Percentiles rank a stretch among this genome's conserved stretches.
Evolutionary conservation across 805 yeast species (phyloP).

Genomic region (Candida tammaniensis): DNA sequence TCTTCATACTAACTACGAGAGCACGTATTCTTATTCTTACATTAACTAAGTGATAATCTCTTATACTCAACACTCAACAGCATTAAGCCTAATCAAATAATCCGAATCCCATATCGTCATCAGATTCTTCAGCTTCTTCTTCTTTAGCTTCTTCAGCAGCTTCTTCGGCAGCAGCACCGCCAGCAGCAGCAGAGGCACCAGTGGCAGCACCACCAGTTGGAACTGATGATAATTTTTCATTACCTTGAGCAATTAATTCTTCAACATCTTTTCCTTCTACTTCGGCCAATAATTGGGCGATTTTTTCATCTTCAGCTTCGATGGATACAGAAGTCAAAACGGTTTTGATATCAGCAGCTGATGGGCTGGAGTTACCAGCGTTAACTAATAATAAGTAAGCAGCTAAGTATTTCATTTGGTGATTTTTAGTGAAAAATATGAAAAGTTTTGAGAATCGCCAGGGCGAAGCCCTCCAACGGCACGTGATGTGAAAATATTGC

Average conservation of each 20-base stretch:
- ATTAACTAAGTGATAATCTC: too few relatives aligned
- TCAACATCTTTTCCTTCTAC: conserved; percentile 90
- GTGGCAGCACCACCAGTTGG: conserved; percentile 98
- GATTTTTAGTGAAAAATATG: conserved; percentile 3
- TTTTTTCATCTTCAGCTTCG: conserved; percentile 88
- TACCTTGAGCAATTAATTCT: conserved; percentile 92
- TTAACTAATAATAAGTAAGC: conserved; percentile 98
- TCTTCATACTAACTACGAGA: too few relatives aligned
- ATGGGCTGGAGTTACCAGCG: conserved; percentile 94
- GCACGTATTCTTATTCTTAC: too few relatives aligned
- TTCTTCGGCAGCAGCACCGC: conserved; percentile 67
- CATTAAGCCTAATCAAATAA: conserved; percentile 47
- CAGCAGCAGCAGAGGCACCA: conserved; percentile 67
- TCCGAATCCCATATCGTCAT: conserved; percentile 70
- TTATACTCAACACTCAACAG: too few relatives aligned
- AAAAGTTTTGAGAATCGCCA: background rate
- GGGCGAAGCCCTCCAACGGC: background rate
- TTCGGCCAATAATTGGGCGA: conserved; percentile 75
- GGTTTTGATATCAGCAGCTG: conserved; percentile 85
- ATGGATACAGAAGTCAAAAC: conserved; percentile 94
- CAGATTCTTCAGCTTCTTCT: conserved; percentile 65
- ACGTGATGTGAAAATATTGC: too few relatives aligned
- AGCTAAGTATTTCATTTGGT: conserved; percentile 89
- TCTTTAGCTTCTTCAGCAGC: conserved; percentile 72
- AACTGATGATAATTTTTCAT: conserved; percentile 93